Evolutionary conservation across 108 stramenopile species (phyloP).

Genomic region (Discostella stelligeroides): DNA sequence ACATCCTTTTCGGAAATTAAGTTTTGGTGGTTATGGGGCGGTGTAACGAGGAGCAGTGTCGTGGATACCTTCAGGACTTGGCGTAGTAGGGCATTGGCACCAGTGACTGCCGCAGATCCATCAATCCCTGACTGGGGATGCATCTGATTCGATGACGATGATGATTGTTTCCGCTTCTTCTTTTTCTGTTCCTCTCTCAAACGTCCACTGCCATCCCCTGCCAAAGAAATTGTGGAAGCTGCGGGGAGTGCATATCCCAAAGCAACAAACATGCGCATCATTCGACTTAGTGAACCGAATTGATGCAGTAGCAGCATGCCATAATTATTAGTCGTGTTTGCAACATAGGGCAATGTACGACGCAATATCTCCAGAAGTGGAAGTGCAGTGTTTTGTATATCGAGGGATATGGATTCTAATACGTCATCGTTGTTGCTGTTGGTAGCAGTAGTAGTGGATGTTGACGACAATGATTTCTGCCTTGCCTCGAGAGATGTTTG

Average conservation of each 20-base stretch:
- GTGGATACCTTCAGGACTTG: conserved; percentile 35
- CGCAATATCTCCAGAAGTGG: conserved; percentile 67
- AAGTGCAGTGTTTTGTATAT: conserved; percentile 26
- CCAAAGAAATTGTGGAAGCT: background rate
- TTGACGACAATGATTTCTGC: conserved; percentile 6
- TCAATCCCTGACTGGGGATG: background rate
- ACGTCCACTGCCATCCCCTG: conserved; percentile 1
- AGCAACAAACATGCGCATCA: conserved; percentile 57
- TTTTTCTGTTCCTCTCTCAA: background rate
- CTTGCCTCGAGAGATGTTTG: conserved; percentile 15
- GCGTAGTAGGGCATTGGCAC: conserved; percentile 35
- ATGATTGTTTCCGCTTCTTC: background rate
- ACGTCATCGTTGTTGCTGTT: background rate
- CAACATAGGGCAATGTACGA: conserved; percentile 54
- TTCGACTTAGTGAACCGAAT: conserved; percentile 51
- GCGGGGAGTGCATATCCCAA: conserved; percentile 32
- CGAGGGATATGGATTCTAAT: conserved; percentile 9
- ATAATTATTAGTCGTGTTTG: conserved; percentile 29
- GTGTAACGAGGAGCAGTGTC: conserved; percentile 18
- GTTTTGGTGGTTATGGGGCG: conserved; percentile 15
- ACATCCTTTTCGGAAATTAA: conserved; percentile 40
- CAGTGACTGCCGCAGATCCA: conserved; percentile 4
- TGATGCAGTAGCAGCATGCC: conserved; percentile 52
- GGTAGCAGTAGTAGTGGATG: background rate
- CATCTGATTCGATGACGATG: background rate